A percentile compares a stretch with the other conserved stretches of the same genome.
phyloP scores from a whole-genome alignment of 495 filamentous ascomycete species.

The Annulohypoxylon bovei region DNA sequence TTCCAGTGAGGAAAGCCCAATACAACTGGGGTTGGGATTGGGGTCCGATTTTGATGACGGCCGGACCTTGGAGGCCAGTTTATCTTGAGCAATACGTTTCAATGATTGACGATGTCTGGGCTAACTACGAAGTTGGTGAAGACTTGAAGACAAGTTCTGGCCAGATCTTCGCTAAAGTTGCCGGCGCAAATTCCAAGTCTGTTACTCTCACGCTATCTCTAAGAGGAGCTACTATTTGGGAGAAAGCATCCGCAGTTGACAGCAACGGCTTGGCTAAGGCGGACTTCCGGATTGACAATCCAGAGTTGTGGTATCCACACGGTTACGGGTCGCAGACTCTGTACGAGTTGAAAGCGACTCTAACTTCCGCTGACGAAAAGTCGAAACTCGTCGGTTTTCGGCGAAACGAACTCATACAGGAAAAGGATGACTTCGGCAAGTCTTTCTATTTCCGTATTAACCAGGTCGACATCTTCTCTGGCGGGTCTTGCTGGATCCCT shows the following conservation, averaged over 20 bases:
- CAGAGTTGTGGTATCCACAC: constrained; percentile 77
- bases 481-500: constrained; percentile 82
- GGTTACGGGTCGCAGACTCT: constrained; percentile 73
- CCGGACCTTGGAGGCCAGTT: constrained; percentile 76
- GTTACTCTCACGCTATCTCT: constrained; percentile 54
- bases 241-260: constrained; percentile 62
- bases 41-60: constrained; percentile 77
- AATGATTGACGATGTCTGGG: constrained; percentile 66
- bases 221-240: constrained; percentile 52
- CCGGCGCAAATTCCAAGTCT: constrained; percentile 51
- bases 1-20: constrained; percentile 61
- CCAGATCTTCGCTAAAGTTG: constrained; percentile 56
- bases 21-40: constrained; percentile 87
- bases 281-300: constrained; percentile 61
- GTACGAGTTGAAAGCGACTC: constrained; percentile 65
- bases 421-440: constrained; percentile 66
- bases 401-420: constrained; percentile 68
- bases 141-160: constrained; percentile 53
- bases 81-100: constrained; percentile 65
- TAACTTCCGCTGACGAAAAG: constrained; percentile 43
- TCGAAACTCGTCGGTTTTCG: constrained; percentile 65
- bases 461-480: constrained; percentile 73
- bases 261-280: constrained; percentile 51
- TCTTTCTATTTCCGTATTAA: constrained; percentile 81
- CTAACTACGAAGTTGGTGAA: constrained; percentile 59